Base-by-base conservation (phyloP, 2,329 filamentous ascomycete genomes). In the Cercospora zeina region DNA sequence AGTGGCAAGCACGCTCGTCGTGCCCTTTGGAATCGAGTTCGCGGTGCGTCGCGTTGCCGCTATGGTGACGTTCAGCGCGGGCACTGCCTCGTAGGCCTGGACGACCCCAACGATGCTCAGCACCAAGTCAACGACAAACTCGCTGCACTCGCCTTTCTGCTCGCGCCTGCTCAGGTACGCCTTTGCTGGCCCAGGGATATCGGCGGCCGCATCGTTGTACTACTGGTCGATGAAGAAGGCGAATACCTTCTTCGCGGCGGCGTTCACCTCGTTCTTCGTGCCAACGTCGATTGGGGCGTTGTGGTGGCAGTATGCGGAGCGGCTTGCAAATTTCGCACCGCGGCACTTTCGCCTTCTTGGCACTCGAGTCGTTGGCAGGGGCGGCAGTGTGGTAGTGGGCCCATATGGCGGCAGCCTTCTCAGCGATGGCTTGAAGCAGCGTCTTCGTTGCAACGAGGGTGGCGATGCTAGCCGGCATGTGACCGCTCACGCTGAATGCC, bases 191-290 rank as follows among this genome's bases (percentile, higher is more conserved):
- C 54, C 13, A 1, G 30, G 34, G 13, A 45, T 56, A 9, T 56
- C 54, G 7, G 31, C 4, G 11, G 21, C 21, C 10, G 30, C 7
- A 8, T 39, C 21, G 21, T 39, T 7, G 24, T 19, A 42, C 6
- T 56, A n/a, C n/a, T n/a, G 34, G 21, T 31, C 24, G 36, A 56
- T 42, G 54, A 56, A 56, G 54, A 56, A 56, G 9, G 36, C 11
- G 36, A 56, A 56, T 19, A 9, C 36, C n/a, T 56, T 36, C 36
- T 37, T 56, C 4, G 54, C 54, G 3, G 54, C 21, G 4, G 54
- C 34, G 1, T 16, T 39, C 2, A 39, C 19, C 13, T 56, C 54
- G 13, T 4, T 7, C 19, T n/a, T 36, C 10, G 54, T 19, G 11
- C 54, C 54, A 7, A 27, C 24, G 2, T 21, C n/a, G 16, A 42